Base-by-base conservation (phyloP, 768 basidiomycete species). In the Trichaptum fuscoviolaceum region DNA sequence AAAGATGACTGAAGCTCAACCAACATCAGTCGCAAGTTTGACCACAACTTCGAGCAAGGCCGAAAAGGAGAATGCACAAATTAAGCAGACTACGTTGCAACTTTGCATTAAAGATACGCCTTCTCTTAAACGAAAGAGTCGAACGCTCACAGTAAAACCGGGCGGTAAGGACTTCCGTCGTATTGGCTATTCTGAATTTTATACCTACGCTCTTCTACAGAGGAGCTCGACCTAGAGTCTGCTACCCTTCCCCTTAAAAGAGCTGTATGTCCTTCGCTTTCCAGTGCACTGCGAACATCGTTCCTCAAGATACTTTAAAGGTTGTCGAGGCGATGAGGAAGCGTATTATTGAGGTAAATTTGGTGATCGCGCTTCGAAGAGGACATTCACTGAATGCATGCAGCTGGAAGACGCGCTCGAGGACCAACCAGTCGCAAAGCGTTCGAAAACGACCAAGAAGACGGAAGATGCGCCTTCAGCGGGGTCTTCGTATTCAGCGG, bases 401-500 rank as follows among this genome's bases (percentile, higher is more conserved):
- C 66, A 78, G 75, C 75, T 80, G 10, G 78, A 80, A 70, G 75
- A 80, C 58, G 68, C 75, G 67, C 66, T 77, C 4, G 70, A 66
- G 42, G 63, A 67, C 35, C 52, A 63, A 30, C 73, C 73, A n/a
- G 73, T 75, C 8, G 68, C 75, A 15, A 79, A 80, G 71, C 75
- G 79, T 60, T 73, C 76, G 34, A 74, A 71, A 35, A 75, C 69
- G n/a, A 64, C 65, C 26, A 52, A 12, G 12, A 52, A 52, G 20
- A 52, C 58, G 7, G 63, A 65, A 17, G 67, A 68, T 27, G 57
- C 60, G 15, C 25, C 60, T n/a, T 26, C 63, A 6, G 63, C 24
- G 2, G 64, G 23, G 4, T 66, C 72, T 2, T 58, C 69, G 1
- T 68, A 72, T 15, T 36, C 70, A 7, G 70, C 68, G 7, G 66